These are phyloP conservation scores for Harrya chromipes DNA, from an alignment of 768 basidiomycete genomes.

Conservation along the genomic window DNA sequence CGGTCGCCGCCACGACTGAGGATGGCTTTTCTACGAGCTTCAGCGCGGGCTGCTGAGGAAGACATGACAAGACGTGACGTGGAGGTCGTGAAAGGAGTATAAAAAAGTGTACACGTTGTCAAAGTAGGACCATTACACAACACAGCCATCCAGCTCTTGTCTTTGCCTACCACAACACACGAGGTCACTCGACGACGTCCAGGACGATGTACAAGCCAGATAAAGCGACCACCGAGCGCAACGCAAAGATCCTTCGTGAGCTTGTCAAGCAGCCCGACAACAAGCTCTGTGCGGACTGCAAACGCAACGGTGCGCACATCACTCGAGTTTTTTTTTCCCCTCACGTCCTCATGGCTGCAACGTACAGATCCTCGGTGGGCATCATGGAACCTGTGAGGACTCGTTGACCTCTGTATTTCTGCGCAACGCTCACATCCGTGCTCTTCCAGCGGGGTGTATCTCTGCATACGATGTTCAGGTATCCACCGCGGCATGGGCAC, in stretches of 20 bases:
- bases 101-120: conserved; percentile 8
- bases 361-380: conserved; percentile 92
- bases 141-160: too few species aligned
- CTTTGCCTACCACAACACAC: background rate
- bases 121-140: too few species aligned
- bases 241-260: conserved; percentile 76
- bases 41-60: conserved; percentile 66
- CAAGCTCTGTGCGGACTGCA: conserved; percentile 95
- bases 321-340: background rate
- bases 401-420: background rate
- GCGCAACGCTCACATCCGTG: background rate
- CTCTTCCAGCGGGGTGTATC: conserved; percentile 72
- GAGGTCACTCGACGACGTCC: background rate
- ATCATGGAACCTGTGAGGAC: conserved; percentile 86
- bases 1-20: conserved; percentile 68
- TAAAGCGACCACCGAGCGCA: conserved; percentile 79
- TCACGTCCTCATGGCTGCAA: background rate
- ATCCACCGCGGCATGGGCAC: conserved; percentile 98
- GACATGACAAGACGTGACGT: conserved; percentile 16
- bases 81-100: conserved; percentile 3
- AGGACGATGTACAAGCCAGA: conserved; percentile 57
- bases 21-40: conserved; percentile 76
- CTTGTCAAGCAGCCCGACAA: conserved; percentile 89
- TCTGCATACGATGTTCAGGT: conserved; percentile 97
- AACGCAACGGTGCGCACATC: conserved; percentile 75